Evolutionary conservation across 1,284 basidiomycete species (phyloP), one percentile per base, ranked within the genome.

Genomic region (Porogramme epimiltina): DNA sequence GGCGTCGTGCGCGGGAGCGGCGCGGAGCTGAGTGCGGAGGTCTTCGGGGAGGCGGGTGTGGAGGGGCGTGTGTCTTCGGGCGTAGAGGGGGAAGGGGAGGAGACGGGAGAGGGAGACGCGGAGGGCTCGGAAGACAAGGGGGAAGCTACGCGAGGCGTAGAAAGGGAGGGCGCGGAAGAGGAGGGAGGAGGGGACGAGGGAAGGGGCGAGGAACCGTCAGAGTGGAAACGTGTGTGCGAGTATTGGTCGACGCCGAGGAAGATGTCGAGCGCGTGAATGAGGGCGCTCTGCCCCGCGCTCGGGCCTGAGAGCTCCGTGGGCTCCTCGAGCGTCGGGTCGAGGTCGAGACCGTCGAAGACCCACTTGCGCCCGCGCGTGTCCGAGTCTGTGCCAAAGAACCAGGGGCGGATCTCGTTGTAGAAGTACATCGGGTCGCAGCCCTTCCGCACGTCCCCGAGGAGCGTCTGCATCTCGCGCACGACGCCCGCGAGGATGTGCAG

Each of bases 371-470:
- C 69, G 11, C 63, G 66, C 10, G 74, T 70, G 58, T 84, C 82
- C 1, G 87, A 85, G 66, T 95, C 91, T 26, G 84, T 83, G 3
- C 95, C 95, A 22, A 85, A 80, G 74, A 98, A 93, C 95, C 95
- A 98, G 0, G 95, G 95, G 13, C 95, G 79, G 55, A 98, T 86
- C 33, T 82, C 73, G 68, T 89, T 81, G 70, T 94, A 98, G 63
- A 97, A 98, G 26, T 85, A 75, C 8, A 81, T 76, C 0, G 94
- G 93, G 56, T 89, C 82, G 67, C 93, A 93, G 5, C 83, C 86
- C 6, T 84, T 77, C 52, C 85, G 81, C 33, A 97, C 82, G 42
- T 77, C 74, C 18, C 85, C 71, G 16, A 95, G 77, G 51, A 91
- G 66, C 3, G 61, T 62, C 6, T 77, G 76, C 34, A 96, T 75